Conservation (phyloP, 129 eudicot genomes). For the Helianthus tuberosus region DNA sequence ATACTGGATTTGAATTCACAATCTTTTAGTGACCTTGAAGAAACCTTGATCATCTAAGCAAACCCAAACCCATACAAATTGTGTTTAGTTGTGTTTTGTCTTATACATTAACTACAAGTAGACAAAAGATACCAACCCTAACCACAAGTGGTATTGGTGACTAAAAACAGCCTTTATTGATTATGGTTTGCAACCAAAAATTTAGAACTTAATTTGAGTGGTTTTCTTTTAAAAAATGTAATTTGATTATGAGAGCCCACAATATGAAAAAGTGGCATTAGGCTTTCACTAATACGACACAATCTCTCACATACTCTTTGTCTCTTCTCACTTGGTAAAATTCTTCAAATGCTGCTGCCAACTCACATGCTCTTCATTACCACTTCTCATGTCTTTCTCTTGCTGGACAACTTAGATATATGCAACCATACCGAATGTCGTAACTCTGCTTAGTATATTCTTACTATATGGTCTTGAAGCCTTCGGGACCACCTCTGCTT, state of each 20-base stretch:
- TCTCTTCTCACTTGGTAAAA: constrained; percentile 35
- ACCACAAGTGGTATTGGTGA: constrained; percentile 24
- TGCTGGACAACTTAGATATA: constrained; percentile 10
- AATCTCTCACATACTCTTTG: constrained; percentile 43
- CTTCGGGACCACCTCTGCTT: neutral
- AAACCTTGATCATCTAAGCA: neutral
- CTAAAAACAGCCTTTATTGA: constrained; percentile 30
- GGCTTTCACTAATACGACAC: constrained; percentile 32
- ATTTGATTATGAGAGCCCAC: constrained; percentile 21
- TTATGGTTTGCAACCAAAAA: constrained; percentile 32
- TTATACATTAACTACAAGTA: constrained; percentile 15
- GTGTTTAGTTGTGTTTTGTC: constrained; percentile 24
- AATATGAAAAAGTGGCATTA: constrained; percentile 32
- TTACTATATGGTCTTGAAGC: constrained; percentile 17
- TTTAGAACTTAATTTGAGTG: constrained; percentile 23
- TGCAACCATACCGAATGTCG: constrained; percentile 7
- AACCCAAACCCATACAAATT: neutral
- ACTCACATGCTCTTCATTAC: constrained; percentile 35
- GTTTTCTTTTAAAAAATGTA: constrained; percentile 5
- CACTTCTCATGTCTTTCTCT: constrained; percentile 22
- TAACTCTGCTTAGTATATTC: constrained; percentile 3
- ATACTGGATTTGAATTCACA: no score
- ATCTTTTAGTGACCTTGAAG: neutral
- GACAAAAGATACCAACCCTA: constrained; percentile 35
- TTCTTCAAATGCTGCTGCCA: constrained; percentile 25